Conservation (phyloP, 2,329 filamentous ascomycete genomes). For the Tolypocladium endophyticum region DNA sequence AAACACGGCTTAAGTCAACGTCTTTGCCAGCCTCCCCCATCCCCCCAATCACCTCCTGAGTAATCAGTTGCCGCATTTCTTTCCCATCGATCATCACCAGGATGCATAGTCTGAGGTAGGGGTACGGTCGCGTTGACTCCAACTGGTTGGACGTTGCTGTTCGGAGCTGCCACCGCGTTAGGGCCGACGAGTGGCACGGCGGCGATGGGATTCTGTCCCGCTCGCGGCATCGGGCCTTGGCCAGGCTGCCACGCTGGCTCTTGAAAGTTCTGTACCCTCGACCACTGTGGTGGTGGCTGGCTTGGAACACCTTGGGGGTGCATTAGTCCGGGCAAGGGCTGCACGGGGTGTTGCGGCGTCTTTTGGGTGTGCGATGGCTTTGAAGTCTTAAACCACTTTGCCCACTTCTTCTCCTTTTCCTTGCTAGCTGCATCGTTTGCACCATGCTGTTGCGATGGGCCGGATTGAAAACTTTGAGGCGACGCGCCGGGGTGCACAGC, state of each 20-base stretch:
- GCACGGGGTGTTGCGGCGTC: conserved; percentile 2
- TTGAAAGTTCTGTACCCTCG: conserved; percentile 1
- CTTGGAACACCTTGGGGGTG: neutral
- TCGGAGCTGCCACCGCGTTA: neutral
- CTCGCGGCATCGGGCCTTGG: neutral
- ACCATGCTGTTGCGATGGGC: neutral
- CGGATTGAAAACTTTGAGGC: neutral
- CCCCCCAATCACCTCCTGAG: conserved; percentile 17
- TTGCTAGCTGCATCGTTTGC: conserved; percentile 1
- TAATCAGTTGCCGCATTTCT: conserved; percentile 14
- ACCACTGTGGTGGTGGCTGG: conserved; percentile 2
- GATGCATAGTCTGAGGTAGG: neutral
- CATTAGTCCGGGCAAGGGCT: neutral
- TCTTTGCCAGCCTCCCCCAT: conserved; percentile 5
- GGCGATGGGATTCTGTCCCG: too few species aligned
- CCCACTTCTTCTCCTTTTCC: conserved; percentile 16
- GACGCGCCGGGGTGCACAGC: neutral
- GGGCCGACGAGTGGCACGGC: neutral
- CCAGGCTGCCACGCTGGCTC: conserved; percentile 3
- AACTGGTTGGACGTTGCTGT: neutral
- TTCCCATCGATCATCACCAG: conserved; percentile 10
- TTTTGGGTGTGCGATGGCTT: conserved; percentile 5
- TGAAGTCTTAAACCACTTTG: conserved; percentile 18
- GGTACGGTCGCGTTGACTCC: neutral
- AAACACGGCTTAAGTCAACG: neutral